Base-by-base conservation (phyloP, 192 early-diverging fungal genomes). In the Dimargaris cristalligena region DNA sequence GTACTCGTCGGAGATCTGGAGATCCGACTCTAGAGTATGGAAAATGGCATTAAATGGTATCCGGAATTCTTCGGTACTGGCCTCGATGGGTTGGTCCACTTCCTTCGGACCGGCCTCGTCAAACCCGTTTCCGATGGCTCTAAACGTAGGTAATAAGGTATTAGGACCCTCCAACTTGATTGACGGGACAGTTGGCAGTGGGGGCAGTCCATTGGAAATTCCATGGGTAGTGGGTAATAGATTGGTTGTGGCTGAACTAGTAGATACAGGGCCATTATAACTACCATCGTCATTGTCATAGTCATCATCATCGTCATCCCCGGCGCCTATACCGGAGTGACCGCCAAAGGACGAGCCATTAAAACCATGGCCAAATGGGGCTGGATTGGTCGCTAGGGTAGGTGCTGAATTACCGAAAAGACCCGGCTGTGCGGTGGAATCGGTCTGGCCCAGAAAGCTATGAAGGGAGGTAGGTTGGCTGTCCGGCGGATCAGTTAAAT, bases 1-100 rank as follows among this genome's bases (percentile, higher is more conserved):
- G 28, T 71, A 67, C 58, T 67, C 74, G 28, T 66, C 61, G 28
- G 62, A 68, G 16, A 59, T 64, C 34, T 69, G 63, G 2, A 50
- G 60, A 57, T 69, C 51, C 58, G 73, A 71, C 44, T 76, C 74
- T 34, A 74, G 65, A 23, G 71, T 74, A 50, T 63, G 67, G 56
- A 69, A 71, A 14, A 67, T 66, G 16, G 52, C 47, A 60, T 47
- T 54, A 11, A 65, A 45, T 13, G 63, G 52, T 30, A 64, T 59
- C 47, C n/a, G 16, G 52, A 48, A 48, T 10, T 41, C 32, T 20
- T 44, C 57, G 31, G 56, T 41, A 16, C 13, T 25, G 23, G 10
- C 18, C 23, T 50, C 25, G 49, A 26, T 50, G 10, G 22, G 4
- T 26, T 2, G 22, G 49, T 2, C 23, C 23, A 11, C 28, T 20